phyloP scores from a whole-genome alignment of 1,284 basidiomycete genomes.

The Rhodotorula sp. region DNA sequence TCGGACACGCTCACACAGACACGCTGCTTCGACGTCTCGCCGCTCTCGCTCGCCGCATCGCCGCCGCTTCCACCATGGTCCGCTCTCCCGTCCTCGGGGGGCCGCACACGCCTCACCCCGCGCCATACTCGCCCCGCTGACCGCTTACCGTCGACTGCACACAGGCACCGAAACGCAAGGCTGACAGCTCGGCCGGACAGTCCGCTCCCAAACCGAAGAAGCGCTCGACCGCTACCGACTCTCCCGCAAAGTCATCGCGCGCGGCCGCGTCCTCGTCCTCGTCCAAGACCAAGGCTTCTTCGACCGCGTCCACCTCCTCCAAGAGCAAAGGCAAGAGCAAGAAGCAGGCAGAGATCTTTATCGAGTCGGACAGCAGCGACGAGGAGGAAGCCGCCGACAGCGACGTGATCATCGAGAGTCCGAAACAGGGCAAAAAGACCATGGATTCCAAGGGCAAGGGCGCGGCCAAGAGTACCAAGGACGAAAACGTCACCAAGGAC shows the following conservation, averaged over 20 bases:
- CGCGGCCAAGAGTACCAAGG: neutral
- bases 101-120: neutral
- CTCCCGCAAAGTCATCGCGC: constrained; percentile 7
- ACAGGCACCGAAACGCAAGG: constrained; percentile 33
- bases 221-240: constrained; percentile 7
- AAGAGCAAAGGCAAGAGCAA: constrained; percentile 5
- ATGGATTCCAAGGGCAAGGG: neutral
- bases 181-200: neutral
- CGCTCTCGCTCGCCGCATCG: neutral
- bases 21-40: neutral
- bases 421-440: constrained; percentile 3
- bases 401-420: constrained; percentile 4
- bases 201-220: constrained; percentile 11
- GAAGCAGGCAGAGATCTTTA: neutral
- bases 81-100: neutral
- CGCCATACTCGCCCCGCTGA: neutral
- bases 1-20: no score
- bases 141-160: neutral
- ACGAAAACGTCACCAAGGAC: neutral
- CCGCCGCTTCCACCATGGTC: neutral
- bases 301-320: neutral
- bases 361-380: neutral
- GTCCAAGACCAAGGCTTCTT: neutral
- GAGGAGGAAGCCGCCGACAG: neutral
- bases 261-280: neutral